Conservation (phyloP, 331 rosid species). For the Pyrus hybrid region DNA sequence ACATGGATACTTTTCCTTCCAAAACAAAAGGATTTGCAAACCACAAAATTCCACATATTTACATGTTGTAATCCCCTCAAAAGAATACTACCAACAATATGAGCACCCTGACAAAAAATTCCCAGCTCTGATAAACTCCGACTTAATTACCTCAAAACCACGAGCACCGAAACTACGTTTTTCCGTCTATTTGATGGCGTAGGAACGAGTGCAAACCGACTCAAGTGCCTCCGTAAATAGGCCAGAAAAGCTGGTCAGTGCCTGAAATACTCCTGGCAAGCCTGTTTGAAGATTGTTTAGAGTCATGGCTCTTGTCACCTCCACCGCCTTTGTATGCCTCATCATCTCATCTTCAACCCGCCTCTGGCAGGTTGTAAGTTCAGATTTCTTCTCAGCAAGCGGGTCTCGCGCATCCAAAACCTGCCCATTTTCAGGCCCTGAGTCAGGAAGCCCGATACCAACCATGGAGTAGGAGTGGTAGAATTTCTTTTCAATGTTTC, state of each 20-base stretch:
- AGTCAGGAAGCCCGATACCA: slow-evolving; percentile 83
- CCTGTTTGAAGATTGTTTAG: slow-evolving; percentile 95
- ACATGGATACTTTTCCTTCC: slow-evolving; percentile 34
- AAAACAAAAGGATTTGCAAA: slow-evolving; percentile 26
- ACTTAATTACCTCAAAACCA: slow-evolving; percentile 19
- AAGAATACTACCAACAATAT: slow-evolving; percentile 25
- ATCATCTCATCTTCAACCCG: slow-evolving; percentile 90
- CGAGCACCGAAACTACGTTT: slow-evolving; percentile 15
- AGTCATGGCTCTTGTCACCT: slow-evolving; percentile 92
- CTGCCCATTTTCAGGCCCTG: slow-evolving; percentile 58
- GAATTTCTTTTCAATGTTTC: slow-evolving; percentile 78
- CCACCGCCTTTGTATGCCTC: slow-evolving; percentile 79
- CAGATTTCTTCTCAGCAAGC: slow-evolving; percentile 77
- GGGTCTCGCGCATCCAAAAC: slow-evolving; percentile 88
- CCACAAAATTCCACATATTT: slow-evolving; percentile 61
- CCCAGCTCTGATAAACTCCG: slow-evolving; percentile 36
- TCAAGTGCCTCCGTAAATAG: slow-evolving; percentile 74
- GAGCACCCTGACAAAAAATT: slow-evolving; percentile 29
- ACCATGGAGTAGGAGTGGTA: slow-evolving; percentile 92
- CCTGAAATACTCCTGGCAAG: slow-evolving; percentile 93
- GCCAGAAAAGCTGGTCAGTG: slow-evolving; percentile 81
- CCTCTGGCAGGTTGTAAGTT: slow-evolving; percentile 71
- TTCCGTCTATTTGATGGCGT: slow-evolving; percentile 59
- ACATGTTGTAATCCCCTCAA: slow-evolving; percentile 36
- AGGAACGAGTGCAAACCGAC: slow-evolving; percentile 70